Conservation (phyloP, 192 early-diverging fungal species). For the Bifiguratus adelaidae region DNA sequence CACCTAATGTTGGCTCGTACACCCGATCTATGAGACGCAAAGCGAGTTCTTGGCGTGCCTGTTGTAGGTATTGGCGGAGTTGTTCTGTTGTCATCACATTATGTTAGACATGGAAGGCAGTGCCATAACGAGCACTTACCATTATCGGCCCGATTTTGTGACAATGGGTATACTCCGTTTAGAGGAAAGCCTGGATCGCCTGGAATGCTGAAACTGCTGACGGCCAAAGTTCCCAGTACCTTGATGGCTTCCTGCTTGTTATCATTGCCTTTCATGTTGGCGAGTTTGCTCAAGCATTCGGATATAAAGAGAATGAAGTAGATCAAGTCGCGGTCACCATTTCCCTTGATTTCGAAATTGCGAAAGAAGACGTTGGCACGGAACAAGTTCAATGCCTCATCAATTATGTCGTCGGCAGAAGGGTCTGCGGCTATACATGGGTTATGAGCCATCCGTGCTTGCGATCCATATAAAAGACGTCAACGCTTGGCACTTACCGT, state of each 20-base stretch:
- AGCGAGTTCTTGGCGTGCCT: slow-evolving; percentile 85
- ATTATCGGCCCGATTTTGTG: slow-evolving; percentile 56
- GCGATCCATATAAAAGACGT: not conserved
- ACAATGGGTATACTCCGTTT: slow-evolving; percentile 72
- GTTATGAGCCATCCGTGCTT: not conserved
- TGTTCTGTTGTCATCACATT: slow-evolving; percentile 37
- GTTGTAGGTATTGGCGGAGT: slow-evolving; percentile 77
- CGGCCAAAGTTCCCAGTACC: slow-evolving; percentile 72
- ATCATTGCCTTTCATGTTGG: slow-evolving; percentile 48
- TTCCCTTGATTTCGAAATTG: slow-evolving; percentile 98
- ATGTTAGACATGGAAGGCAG: not conserved
- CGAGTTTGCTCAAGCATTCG: slow-evolving; percentile 61
- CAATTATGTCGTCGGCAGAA: slow-evolving; percentile 74
- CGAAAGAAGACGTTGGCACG: slow-evolving; percentile 95
- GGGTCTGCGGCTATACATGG: slow-evolving; percentile 31
- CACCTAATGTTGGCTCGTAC: too few species aligned
- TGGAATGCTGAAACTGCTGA: slow-evolving; percentile 85
- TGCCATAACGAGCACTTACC: slow-evolving; percentile 36
- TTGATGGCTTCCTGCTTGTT: slow-evolving; percentile 67
- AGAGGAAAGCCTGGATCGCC: slow-evolving; percentile 92
- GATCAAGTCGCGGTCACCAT: slow-evolving; percentile 86
- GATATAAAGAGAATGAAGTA: slow-evolving; percentile 92
- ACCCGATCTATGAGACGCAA: slow-evolving; percentile 62
- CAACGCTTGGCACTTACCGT: slow-evolving; percentile 8
- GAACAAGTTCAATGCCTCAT: slow-evolving; percentile 91